These are phyloP conservation scores for Spinacia oleracea DNA, from an alignment of 179 eudicot species.

Conservation along the genomic window DNA sequence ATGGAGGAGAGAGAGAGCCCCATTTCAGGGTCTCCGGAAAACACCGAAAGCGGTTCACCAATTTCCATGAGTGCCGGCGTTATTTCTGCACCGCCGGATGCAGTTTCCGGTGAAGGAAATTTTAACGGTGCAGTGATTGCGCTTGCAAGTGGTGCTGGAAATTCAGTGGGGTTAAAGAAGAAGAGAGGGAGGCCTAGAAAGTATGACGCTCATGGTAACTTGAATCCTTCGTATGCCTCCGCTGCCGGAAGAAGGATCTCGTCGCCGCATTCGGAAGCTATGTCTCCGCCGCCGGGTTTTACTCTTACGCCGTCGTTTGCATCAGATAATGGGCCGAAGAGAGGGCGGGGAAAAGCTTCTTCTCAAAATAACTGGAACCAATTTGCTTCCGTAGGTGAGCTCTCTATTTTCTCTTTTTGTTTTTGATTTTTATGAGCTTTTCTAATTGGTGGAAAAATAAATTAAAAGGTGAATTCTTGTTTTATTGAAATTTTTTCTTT, in stretches of 20 bases:
- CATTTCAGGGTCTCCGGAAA: slow-evolving; percentile 35
- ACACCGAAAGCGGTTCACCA: slow-evolving; percentile 42
- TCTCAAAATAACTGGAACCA: slow-evolving; percentile 45
- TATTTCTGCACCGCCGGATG: neutral
- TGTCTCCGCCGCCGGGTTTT: slow-evolving; percentile 37
- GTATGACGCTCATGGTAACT: slow-evolving; percentile 59
- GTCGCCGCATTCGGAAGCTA: neutral
- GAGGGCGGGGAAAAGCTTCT: slow-evolving; percentile 45
- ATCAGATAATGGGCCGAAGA: slow-evolving; percentile 31
- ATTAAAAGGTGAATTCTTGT: neutral
- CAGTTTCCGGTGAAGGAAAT: slow-evolving; percentile 17
- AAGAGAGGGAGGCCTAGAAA: slow-evolving; percentile 78
- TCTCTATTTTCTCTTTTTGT: neutral
- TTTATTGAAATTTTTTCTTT: too few species aligned
- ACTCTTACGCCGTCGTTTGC: slow-evolving; percentile 34
- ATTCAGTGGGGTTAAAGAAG: slow-evolving; percentile 37
- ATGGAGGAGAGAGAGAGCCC: slow-evolving; percentile 37
- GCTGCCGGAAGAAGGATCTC: slow-evolving; percentile 10
- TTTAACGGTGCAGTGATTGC: slow-evolving; percentile 9
- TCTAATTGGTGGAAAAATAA: neutral
- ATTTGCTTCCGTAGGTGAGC: slow-evolving; percentile 47
- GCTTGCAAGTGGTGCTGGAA: slow-evolving; percentile 2
- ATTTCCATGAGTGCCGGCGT: slow-evolving; percentile 30
- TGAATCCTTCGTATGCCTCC: slow-evolving; percentile 28
- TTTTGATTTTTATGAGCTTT: neutral